phyloP scores from a whole-genome alignment of 805 yeast genomes.

The Kuraishia borneana region DNA sequence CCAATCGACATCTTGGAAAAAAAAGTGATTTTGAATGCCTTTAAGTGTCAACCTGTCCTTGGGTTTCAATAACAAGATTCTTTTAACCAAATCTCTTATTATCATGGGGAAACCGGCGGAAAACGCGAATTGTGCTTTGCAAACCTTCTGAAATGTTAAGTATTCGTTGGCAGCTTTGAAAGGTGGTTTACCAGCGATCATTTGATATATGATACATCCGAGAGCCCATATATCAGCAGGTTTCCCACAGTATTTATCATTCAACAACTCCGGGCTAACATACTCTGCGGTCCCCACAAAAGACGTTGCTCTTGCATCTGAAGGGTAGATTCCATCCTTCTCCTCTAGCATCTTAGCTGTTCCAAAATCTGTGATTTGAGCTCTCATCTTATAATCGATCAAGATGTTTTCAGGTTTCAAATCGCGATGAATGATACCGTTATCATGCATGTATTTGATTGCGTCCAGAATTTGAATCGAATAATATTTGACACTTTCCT shows the following conservation, averaged over 20 bases:
- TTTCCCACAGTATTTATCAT: constrained; percentile 56
- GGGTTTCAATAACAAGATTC: constrained; percentile 54
- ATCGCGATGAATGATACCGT: constrained; percentile 82
- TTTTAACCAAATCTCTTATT: constrained; percentile 61
- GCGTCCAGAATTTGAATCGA: constrained; percentile 70
- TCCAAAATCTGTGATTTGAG: constrained; percentile 76
- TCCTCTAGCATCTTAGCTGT: constrained; percentile 67
- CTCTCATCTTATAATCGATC: constrained; percentile 45
- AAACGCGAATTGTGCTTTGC: constrained; percentile 71
- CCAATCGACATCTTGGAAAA: constrained; percentile 49
- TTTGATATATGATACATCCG: constrained; percentile 48
- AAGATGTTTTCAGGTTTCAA: constrained; percentile 76
- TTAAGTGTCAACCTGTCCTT: constrained; percentile 46
- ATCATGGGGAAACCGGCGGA: constrained; percentile 77
- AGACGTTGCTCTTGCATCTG: constrained; percentile 61
- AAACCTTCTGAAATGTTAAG: constrained; percentile 70
- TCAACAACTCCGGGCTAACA: constrained; percentile 71
- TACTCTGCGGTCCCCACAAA: constrained; percentile 84
- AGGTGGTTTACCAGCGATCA: constrained; percentile 65
- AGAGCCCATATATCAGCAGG: constrained; percentile 54
- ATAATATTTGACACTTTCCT: constrained; percentile 56
- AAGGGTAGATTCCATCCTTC: constrained; percentile 45
- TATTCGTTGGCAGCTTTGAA: constrained; percentile 79
- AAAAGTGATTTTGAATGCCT: constrained; percentile 51
- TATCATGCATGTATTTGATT: constrained; percentile 56